Evolutionary conservation across 2,329 filamentous ascomycete species (phyloP).

Genomic region (Leptoxyphium fumago): DNA sequence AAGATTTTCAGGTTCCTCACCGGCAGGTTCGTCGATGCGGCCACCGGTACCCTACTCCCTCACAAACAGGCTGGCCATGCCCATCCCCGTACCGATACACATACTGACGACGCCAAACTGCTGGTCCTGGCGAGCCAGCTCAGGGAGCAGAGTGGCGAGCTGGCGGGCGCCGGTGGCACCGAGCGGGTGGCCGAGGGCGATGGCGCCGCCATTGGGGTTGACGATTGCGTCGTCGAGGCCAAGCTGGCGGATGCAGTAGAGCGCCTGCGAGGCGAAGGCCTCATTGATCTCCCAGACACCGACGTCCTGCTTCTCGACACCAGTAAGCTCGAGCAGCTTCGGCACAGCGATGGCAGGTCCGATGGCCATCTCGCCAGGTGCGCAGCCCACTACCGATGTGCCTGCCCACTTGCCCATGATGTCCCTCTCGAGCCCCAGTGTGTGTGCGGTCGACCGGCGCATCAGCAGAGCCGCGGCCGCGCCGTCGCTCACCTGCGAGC

Average conservation of each 20-base stretch:
- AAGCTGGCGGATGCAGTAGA: conserved; percentile 58
- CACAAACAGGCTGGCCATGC: conserved; percentile 38
- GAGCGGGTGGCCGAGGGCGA: conserved; percentile 83
- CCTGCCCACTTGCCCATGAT: conserved; percentile 77
- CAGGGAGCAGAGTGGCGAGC: conserved; percentile 56
- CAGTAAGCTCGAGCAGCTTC: conserved; percentile 56
- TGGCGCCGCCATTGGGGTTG: conserved; percentile 86
- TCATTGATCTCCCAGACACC: conserved; percentile 91
- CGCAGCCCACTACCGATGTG: conserved; percentile 60
- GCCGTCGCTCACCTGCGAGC: conserved; percentile 73
- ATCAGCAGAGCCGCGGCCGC: conserved; percentile 74
- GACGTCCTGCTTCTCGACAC: conserved; percentile 53
- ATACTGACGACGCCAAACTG: conserved; percentile 79
- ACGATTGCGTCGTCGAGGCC: conserved; percentile 57
- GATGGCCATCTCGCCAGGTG: conserved; percentile 86
- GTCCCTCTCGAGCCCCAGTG: conserved; percentile 50
- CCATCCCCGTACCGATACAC: conserved; percentile 49
- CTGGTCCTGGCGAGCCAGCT: conserved; percentile 51
- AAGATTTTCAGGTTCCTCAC: too few species aligned
- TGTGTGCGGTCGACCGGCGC: conserved; percentile 63
- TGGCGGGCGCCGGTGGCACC: conserved; percentile 79
- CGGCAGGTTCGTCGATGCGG: background rate
- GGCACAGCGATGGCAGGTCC: conserved; percentile 80
- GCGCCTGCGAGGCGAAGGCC: conserved; percentile 49
- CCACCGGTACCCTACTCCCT: conserved; percentile 22